Conservation (phyloP, 306 rosid species). For the Rubus parviflorus region DNA sequence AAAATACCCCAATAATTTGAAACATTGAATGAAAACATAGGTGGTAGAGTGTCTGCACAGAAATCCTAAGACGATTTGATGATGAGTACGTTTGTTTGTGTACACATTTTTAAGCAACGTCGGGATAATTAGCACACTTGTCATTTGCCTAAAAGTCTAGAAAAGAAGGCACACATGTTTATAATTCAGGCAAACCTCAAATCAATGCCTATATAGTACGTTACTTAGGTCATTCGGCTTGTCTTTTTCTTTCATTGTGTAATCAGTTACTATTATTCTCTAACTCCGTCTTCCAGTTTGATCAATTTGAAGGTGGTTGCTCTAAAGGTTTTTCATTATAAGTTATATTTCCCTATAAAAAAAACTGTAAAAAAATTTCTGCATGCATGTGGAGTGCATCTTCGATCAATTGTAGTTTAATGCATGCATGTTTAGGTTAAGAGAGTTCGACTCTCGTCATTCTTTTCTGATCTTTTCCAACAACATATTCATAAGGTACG, state of each 20-base stretch:
- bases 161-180: neutral
- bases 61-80: neutral
- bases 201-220: neutral
- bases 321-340: no score
- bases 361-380: no score
- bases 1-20: neutral
- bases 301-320: no score
- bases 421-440: no score
- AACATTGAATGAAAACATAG: conserved; percentile 1
- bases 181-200: neutral
- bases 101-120: conserved; percentile 1
- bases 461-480: no score
- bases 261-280: no score
- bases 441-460: no score
- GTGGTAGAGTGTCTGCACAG: neutral
- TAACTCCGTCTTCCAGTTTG: no score
- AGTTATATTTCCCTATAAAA: no score
- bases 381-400: neutral
- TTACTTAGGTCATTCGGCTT: no score
- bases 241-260: no score
- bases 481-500: no score
- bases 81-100: neutral
- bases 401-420: neutral
- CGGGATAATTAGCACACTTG: neutral
- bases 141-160: neutral